phyloP scores from a whole-genome alignment of 352 stramenopile species.

The Phytopythium chamaehyphon region DNA sequence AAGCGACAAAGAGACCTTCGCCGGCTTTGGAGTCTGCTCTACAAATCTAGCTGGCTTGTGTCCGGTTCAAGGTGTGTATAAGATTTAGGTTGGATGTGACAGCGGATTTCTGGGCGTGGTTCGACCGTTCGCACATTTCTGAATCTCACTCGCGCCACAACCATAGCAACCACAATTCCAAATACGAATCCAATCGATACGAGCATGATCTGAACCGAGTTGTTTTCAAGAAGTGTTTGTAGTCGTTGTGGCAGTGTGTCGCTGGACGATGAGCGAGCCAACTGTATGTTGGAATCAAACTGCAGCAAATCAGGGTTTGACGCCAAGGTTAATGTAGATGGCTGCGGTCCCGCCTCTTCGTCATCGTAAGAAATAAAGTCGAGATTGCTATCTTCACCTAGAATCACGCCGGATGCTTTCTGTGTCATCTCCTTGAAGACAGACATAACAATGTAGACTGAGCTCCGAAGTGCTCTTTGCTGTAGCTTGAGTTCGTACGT shows the following conservation, averaged over 20 bases:
- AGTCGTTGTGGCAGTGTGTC: not conserved
- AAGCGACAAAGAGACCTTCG: too few relatives aligned
- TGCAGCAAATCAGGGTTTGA: not conserved
- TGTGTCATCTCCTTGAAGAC: slow-evolving; percentile 34
- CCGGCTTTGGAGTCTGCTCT: too few relatives aligned
- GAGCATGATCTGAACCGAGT: not conserved
- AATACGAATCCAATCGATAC: not conserved
- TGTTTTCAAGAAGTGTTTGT: not conserved
- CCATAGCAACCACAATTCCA: not conserved
- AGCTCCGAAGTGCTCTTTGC: slow-evolving; percentile 23
- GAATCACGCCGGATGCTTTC: slow-evolving; percentile 21
- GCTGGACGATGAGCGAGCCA: not conserved
- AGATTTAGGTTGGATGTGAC: not conserved
- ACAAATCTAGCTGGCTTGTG: too few relatives aligned
- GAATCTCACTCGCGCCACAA: not conserved
- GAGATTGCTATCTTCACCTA: slow-evolving; percentile 30
- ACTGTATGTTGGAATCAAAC: not conserved
- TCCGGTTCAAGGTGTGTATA: too few relatives aligned
- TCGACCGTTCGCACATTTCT: not conserved
- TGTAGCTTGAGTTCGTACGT: slow-evolving; percentile 39
- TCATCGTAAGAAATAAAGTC: slow-evolving; percentile 11
- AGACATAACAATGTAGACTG: slow-evolving; percentile 33
- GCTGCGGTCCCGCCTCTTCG: not conserved
- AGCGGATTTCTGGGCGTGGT: not conserved
- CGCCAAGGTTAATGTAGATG: not conserved